Conservation (phyloP, 1,284 basidiomycete genomes). For the Puccinia brachypodii region DNA sequence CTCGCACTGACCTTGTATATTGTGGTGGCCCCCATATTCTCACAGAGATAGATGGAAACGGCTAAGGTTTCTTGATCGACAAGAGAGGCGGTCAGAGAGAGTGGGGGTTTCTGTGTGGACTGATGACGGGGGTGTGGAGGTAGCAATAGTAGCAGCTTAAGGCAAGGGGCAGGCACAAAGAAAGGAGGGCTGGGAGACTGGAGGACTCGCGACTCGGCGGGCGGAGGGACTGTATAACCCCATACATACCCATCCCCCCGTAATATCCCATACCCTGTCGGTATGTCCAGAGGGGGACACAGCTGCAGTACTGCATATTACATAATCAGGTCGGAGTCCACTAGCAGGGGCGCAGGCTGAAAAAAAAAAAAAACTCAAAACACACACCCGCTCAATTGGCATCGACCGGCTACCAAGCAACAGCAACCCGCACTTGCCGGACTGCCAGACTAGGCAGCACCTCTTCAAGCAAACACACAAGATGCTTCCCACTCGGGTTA, state of each 20-base stretch:
- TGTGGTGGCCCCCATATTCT: conserved; percentile 18
- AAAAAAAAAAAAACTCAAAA: background rate
- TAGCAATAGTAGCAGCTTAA: no score
- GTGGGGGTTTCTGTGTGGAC: background rate
- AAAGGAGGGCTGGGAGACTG: background rate
- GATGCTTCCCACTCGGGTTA: background rate
- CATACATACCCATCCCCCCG: background rate
- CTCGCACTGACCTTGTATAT: conserved; percentile 16
- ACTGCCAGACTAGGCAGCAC: background rate
- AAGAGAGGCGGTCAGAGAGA: background rate
- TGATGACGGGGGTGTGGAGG: background rate
- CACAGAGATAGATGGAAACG: background rate
- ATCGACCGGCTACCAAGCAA: background rate
- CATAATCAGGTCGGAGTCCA: background rate
- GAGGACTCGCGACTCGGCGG: conserved; percentile 12
- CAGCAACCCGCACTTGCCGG: background rate
- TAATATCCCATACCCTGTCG: conserved; percentile 7
- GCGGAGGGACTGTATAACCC: background rate
- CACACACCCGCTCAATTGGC: background rate
- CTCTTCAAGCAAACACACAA: background rate
- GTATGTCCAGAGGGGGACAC: background rate
- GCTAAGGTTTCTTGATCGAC: background rate
- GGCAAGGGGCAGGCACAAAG: no score
- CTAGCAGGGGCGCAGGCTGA: conserved; percentile 5
- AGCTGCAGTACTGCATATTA: background rate